Conservation (phyloP, 2,329 filamentous ascomycete species). For the Fusarium oxysporum region DNA sequence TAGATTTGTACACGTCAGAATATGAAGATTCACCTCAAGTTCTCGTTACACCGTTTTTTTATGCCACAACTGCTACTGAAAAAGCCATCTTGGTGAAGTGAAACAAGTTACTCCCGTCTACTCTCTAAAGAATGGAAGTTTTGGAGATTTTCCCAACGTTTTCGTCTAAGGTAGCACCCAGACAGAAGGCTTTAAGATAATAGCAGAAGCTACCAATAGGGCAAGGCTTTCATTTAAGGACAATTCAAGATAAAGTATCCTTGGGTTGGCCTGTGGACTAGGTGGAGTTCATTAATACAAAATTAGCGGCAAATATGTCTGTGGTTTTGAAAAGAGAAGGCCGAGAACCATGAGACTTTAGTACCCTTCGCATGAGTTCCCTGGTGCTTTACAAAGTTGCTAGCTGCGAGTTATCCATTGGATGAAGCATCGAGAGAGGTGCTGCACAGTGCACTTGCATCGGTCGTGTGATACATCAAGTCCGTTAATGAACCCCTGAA, state of each 20-base stretch:
- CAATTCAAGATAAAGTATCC: neutral
- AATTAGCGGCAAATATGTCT: neutral
- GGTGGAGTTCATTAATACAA: too few relatives aligned
- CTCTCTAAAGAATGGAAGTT: too few relatives aligned
- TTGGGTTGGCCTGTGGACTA: rapidly evolving
- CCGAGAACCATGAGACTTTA: rapidly evolving
- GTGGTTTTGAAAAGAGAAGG: rapidly evolving
- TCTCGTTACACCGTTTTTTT: neutral
- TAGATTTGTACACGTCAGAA: slow-evolving; percentile 3
- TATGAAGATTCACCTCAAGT: rapidly evolving
- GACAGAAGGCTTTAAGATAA: too few relatives aligned
- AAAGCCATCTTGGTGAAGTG: rapidly evolving
- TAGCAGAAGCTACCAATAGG: neutral
- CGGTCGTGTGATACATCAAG: neutral
- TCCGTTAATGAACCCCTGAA: neutral
- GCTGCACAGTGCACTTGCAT: neutral
- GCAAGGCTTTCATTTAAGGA: neutral
- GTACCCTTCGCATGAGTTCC: too few relatives aligned
- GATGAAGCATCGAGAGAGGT: neutral
- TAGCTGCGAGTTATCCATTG: neutral
- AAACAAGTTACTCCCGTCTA: neutral
- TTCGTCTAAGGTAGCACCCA: too few relatives aligned
- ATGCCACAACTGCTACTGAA: rapidly evolving
- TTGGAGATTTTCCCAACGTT: rapidly evolving
- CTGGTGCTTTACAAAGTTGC: neutral